These are phyloP conservation scores for Fagus sylvatica DNA, from an alignment of 306 rosid species.

Conservation along the genomic window DNA sequence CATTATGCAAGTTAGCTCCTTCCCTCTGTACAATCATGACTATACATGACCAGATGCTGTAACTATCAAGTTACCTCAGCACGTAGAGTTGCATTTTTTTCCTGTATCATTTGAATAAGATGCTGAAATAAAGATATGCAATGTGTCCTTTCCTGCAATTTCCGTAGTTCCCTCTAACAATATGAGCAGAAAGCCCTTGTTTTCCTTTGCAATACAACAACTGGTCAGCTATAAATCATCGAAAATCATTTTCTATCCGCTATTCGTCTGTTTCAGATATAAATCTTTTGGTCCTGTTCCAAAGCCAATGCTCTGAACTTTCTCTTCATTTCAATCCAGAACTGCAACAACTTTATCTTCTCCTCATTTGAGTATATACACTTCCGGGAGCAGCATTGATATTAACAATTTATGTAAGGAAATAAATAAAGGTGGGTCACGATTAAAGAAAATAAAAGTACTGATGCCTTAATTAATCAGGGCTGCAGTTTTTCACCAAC, in stretches of 20 bases:
- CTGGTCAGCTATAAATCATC: too few species aligned
- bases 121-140: background rate
- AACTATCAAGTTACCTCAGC: too few species aligned
- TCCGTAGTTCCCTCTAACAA: background rate
- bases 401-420: background rate
- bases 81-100: background rate
- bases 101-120: too few species aligned
- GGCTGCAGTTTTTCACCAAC: slow-evolving; percentile 31
- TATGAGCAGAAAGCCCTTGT: background rate
- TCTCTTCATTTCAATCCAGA: background rate
- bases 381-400: background rate
- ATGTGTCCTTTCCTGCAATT: background rate
- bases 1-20: too few species aligned
- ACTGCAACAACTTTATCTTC: background rate
- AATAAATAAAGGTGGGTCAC: background rate
- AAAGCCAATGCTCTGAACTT: background rate
- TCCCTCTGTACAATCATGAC: too few species aligned
- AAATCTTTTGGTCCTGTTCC: background rate
- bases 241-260: too few species aligned
- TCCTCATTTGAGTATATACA: background rate
- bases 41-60: too few species aligned
- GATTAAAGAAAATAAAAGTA: background rate
- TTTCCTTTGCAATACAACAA: too few species aligned
- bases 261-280: background rate
- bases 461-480: slow-evolving; percentile 18